A percentile compares a stretch with the other conserved stretches of the same genome.
phyloP scores from a whole-genome alignment of 2,329 filamentous ascomycete genomes.

The Aspergillus felis region DNA sequence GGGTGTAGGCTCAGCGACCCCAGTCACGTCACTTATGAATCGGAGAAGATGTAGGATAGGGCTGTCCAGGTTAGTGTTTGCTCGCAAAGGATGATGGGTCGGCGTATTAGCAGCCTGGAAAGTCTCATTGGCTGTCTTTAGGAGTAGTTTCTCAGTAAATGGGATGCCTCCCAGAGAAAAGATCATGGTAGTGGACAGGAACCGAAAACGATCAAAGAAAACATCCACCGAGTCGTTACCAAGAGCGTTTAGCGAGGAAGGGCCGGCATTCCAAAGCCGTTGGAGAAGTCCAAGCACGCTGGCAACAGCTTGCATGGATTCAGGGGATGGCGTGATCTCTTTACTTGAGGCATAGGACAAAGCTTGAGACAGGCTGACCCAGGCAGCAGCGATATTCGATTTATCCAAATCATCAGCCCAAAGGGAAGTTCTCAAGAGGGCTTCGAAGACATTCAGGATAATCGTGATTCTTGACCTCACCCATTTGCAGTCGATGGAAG shows the following conservation, averaged over 20 bases:
- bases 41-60: constrained; percentile 40
- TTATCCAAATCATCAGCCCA: constrained; percentile 44
- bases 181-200: constrained; percentile 50
- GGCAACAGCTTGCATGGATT: constrained; percentile 76
- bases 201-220: constrained; percentile 49
- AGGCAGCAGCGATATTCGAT: constrained; percentile 54
- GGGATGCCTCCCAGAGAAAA: constrained; percentile 47
- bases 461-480: constrained; percentile 65
- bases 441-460: constrained; percentile 61
- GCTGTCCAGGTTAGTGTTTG: constrained; percentile 28
- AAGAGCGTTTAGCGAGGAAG: constrained; percentile 33
- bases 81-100: constrained; percentile 26
- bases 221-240: constrained; percentile 23
- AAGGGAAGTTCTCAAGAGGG: constrained; percentile 48
- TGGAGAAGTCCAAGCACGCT: constrained; percentile 66
- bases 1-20: constrained; percentile 15
- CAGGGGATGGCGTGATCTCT: constrained; percentile 82
- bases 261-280: constrained; percentile 62
- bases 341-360: constrained; percentile 66
- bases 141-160: constrained; percentile 49
- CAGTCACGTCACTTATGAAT: constrained; percentile 24
- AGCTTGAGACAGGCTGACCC: constrained; percentile 57
- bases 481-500: constrained; percentile 81
- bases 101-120: constrained; percentile 45
- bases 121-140: constrained; percentile 53